These are phyloP conservation scores for Zygosaccharomyces gambellarensis DNA, from an alignment of 805 yeast genomes.

Conservation along the genomic window DNA sequence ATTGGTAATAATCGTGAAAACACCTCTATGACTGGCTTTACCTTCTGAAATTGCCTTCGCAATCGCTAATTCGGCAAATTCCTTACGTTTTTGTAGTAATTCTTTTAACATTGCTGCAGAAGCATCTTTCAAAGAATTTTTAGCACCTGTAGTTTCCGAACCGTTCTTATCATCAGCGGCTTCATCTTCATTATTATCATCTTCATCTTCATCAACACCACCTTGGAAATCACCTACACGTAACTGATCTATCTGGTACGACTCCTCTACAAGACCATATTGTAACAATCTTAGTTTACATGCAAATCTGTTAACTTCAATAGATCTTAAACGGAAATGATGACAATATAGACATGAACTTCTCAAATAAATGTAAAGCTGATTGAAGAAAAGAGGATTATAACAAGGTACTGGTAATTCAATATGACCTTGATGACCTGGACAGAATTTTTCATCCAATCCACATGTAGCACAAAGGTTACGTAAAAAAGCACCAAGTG, in stretches of 20 bases:
- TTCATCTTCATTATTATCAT: slow-evolving; percentile 38
- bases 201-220: slow-evolving; percentile 42
- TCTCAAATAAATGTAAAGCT: slow-evolving; percentile 78
- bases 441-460: slow-evolving; percentile 87
- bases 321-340: slow-evolving; percentile 62
- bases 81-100: slow-evolving; percentile 55
- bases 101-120: slow-evolving; percentile 43
- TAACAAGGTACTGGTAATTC: slow-evolving; percentile 94
- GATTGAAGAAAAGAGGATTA: slow-evolving; percentile 91
- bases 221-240: slow-evolving; percentile 31
- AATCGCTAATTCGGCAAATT: slow-evolving; percentile 67
- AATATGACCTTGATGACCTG: slow-evolving; percentile 98
- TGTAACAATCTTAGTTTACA: slow-evolving; percentile 80
- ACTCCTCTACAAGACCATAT: slow-evolving; percentile 80
- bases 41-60: slow-evolving; percentile 73
- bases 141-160: not conserved
- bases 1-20: slow-evolving; percentile 74
- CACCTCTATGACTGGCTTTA: slow-evolving; percentile 59
- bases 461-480: slow-evolving; percentile 95
- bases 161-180: slow-evolving; percentile 8
- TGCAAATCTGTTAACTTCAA: slow-evolving; percentile 69
- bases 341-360: slow-evolving; percentile 88
- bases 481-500: slow-evolving; percentile 89
- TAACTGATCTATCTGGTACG: slow-evolving; percentile 66
- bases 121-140: slow-evolving; percentile 28